Percentiles rank a stretch among this genome's conserved stretches.
Evolutionary conservation across 768 basidiomycete genomes (phyloP).

Genomic region (Suillus occidentalis): DNA sequence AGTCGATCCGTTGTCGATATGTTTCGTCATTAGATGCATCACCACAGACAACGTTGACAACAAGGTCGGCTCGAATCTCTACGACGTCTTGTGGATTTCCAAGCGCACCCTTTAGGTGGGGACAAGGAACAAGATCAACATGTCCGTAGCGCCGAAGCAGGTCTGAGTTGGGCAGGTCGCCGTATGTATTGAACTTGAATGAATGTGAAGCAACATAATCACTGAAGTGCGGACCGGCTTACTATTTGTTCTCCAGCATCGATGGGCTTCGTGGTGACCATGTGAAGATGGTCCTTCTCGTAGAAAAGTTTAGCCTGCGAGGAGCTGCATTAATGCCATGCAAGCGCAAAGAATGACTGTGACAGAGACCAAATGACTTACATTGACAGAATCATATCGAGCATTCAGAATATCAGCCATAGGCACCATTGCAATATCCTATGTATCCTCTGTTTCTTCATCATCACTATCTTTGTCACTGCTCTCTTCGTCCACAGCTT

Average conservation of each 20-base stretch:
- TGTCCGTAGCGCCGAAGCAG: conserved; percentile 94
- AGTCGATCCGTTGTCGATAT: conserved; percentile 71
- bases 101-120: conserved; percentile 29
- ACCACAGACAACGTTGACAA: conserved; percentile 43
- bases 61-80: conserved; percentile 72
- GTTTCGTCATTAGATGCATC: conserved; percentile 8
- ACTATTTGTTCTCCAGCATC: conserved; percentile 86
- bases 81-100: conserved; percentile 84
- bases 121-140: conserved; percentile 70
- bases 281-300: conserved; percentile 67
- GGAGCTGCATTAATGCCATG: conserved; percentile 5
- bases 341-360: background rate
- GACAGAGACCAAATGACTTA: conserved; percentile 34
- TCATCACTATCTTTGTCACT: conserved; percentile 44
- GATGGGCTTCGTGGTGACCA: conserved; percentile 80
- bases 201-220: background rate
- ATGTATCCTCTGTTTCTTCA: conserved; percentile 54
- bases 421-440: conserved; percentile 87
- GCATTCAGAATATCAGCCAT: conserved; percentile 98
- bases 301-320: conserved; percentile 82
- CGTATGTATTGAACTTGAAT: conserved; percentile 90
- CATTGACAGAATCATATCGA: conserved; percentile 80
- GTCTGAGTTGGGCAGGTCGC: conserved; percentile 88
- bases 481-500: conserved; percentile 33
- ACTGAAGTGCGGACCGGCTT: conserved; percentile 25